Evolutionary conservation across 2,329 filamentous ascomycete genomes (phyloP), one percentile per base, ranked within the genome.

Genomic region (Pseudopithomyces chartarum): DNA sequence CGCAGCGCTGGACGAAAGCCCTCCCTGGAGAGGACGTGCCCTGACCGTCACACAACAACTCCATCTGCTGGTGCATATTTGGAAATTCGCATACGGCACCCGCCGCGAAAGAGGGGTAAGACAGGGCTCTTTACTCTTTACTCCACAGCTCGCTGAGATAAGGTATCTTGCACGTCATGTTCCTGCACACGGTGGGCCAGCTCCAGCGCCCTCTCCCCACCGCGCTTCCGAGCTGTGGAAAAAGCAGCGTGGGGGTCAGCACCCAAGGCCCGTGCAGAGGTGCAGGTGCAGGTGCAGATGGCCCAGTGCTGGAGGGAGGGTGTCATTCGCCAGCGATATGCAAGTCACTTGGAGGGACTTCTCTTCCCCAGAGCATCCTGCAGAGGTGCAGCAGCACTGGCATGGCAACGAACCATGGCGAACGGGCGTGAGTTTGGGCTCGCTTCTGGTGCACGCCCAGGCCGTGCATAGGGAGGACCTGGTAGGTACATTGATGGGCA

Each of bases 281-380:
- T 38, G 45, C 45, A 48, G 8, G n/a, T n/a, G 15, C 39, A 55
- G 3, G 17, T 36, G 44, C 44, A 47, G n/a, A 22, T 15, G 12
- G 7, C n/a, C n/a, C n/a, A n/a, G n/a, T n/a, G n/a, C n/a, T n/a
- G 26, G 8, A n/a, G 32, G 1, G 11, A 5, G 45, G 15, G 19
- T 65, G 61, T 60, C 57, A 60, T 33, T 51, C 44, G 40, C 48
- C 32, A 49, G 51, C 61, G 52, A 61, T 61, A 57, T 70, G 66
- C 69, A 68, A 68, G 70, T 71, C 68, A 73, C 66, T 60, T 58
- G 57, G 61, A 66, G 65, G 64, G 62, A 60, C 59, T 56, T 48
- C 49, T 57, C 49, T 57, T 61, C 59, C 61, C 58, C 58, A 46
- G 54, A 54, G 48, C 53, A 42, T 48, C 32, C 38, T 34, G 42